These are phyloP conservation scores for Chrysanthemum lavandulifolium DNA, from an alignment of 129 eudicot genomes.

Conservation along the genomic window DNA sequence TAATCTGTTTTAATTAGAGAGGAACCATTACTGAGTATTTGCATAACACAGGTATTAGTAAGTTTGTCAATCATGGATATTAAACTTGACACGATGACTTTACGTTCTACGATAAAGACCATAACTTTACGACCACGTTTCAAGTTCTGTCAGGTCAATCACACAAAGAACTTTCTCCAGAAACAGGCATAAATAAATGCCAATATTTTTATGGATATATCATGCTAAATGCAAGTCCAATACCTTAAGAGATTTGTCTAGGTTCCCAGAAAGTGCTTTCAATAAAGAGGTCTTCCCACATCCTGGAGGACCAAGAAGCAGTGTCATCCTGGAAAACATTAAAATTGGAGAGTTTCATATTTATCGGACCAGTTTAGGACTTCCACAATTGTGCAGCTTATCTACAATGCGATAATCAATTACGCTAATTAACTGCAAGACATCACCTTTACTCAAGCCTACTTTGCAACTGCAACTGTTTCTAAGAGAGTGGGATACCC, in stretches of 20 bases:
- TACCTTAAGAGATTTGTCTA: conserved; percentile 48
- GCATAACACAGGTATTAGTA: neutral
- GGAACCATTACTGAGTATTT: conserved; percentile 3
- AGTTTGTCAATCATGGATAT: neutral
- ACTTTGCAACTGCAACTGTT: no score
- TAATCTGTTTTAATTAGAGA: conserved; percentile 24
- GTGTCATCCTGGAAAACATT: conserved; percentile 46
- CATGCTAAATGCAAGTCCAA: conserved; percentile 17
- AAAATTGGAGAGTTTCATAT: no score
- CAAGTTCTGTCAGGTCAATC: no score
- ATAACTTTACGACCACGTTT: no score
- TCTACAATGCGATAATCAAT: no score
- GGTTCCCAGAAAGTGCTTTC: conserved; percentile 53
- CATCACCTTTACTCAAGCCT: no score
- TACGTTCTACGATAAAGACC: no score
- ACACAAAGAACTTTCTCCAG: no score
- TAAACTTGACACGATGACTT: neutral
- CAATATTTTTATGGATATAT: conserved; percentile 9
- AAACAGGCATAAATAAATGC: neutral
- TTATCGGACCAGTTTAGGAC: no score
- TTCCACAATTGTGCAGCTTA: no score
- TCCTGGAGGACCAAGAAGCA: conserved; percentile 89
- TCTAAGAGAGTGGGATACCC: no score
- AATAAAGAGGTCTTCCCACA: conserved; percentile 51
- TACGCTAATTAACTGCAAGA: no score